Evolutionary conservation across 2,329 filamentous ascomycete species (phyloP), one percentile per base, ranked within the genome.

Genomic region (Grosmannia clavigera): DNA sequence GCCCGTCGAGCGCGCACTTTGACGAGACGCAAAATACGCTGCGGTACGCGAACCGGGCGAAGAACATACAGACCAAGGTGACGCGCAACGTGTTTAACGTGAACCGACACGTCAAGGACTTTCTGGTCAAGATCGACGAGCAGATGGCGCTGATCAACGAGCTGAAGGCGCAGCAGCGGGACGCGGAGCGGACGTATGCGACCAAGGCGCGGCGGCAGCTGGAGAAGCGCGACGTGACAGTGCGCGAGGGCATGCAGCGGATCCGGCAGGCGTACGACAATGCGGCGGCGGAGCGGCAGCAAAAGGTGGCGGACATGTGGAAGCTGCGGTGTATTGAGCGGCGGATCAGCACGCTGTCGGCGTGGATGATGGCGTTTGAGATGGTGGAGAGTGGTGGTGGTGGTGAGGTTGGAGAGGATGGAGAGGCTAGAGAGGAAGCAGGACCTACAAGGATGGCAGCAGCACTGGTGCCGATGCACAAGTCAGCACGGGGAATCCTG

Each of bases 11-110:
- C 68, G 88, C 89, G 5, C 94, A 99, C 73, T 99, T 94, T 67
- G 94, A 99, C 72, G 94, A 99, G 74, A 96, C 92, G 0, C 94
- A 99, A 68, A 99, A 99, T 72, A 99, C 94, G 0, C 79, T 99
- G 22, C 88, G 95, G 67, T 99, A 99, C 69, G 94, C 94, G 57
- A 97, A 99, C 73, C 83, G 94, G 66, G 94, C 94, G 61, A 99
- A 99, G 82, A 99, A 99, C 69, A 99, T 99, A 70, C 95, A 97
- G 76, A 99, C 94, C 61, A 99, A 99, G 79, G 91, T 96, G 61
- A 96, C 94, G n/a, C 86, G 92, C 68, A 99, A 99, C 70, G 92
- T 97, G 29, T 99, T 95, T 76, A 99, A 99, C 71, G 94, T 99
- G 64, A 96, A 99, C 72, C 88, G 94, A 63, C 94, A 99, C 74